A percentile compares a stretch with the other conserved stretches of the same genome.
phyloP scores from a whole-genome alignment of 306 rosid genomes.

The Rubus idaeus region DNA sequence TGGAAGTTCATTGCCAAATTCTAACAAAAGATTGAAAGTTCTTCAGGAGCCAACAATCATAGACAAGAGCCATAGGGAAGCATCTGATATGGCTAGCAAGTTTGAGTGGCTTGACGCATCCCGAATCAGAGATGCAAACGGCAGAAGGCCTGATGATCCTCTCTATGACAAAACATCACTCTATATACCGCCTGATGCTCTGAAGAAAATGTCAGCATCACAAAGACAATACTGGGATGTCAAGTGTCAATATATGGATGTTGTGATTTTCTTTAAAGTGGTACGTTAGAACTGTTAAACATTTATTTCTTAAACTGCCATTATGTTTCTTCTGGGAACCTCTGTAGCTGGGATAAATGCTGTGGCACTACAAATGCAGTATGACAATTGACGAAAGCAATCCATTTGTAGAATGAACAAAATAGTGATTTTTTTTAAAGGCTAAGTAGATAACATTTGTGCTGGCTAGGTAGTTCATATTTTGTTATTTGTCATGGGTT shows the following conservation, averaged over 20 bases:
- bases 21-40: conserved; percentile 63
- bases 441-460: not conserved
- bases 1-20: conserved; percentile 34
- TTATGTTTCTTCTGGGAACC: not conserved
- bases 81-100: conserved; percentile 57
- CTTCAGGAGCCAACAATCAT: conserved; percentile 43
- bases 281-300: conserved; percentile 45
- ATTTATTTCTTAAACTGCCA: not conserved
- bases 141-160: conserved; percentile 68
- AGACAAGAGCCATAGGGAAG: conserved; percentile 44
- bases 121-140: conserved; percentile 69
- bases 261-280: conserved; percentile 91
- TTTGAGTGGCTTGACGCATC: conserved; percentile 93
- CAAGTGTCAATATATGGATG: conserved; percentile 92
- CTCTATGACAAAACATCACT: conserved; percentile 68
- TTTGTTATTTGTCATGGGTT: not conserved
- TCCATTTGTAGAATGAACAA: not conserved
- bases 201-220: conserved; percentile 85
- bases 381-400: not conserved
- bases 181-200: conserved; percentile 70
- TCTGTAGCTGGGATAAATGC: not conserved
- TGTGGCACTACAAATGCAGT: not conserved
- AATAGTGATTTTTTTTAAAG: not conserved
- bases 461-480: not conserved
- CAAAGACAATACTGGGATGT: conserved; percentile 92